Evolutionary conservation across 2,329 filamentous ascomycete species (phyloP), one percentile per base, ranked within the genome.

Genomic region (Claviceps monticola): DNA sequence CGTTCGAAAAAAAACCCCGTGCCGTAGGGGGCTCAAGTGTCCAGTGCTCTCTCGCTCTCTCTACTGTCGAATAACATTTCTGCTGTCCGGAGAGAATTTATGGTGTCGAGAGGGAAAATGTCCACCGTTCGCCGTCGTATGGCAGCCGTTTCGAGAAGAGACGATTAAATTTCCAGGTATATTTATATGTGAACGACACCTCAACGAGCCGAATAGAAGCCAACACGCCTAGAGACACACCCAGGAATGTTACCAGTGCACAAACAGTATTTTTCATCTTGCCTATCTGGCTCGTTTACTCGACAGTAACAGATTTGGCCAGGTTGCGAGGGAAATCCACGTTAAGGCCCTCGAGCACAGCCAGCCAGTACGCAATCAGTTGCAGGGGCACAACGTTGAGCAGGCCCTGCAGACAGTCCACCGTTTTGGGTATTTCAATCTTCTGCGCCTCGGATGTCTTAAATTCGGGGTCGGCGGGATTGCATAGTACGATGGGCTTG

Each of bases 401-500:
- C 61, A 98, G 84, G 69, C 93, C 93, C 76, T 98, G 93, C 53
- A 98, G 80, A 62, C 84, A 86, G 67, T 98, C 93, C 55, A 96
- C 89, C 6, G 91, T 97, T 77, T 86, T 84, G 60, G 93, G 93
- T 54, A 98, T 88, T 76, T 96, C 90, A 60, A 98, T 97, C 78
- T 91, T 95, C 76, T 95, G 88, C 42, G 90, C 93, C 73, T 91
- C 84, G 58, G 84, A 86, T 54, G 82, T 70, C 56, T 85, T 83
- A 76, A 98, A 98, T 73, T 97, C 93, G 60, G 83, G 78, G 64
- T 98, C 93, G 59, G 76, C 73, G 52, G 84, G 76, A 74, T 97
- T 97, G 84, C 93, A 98, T 68, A 98, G 97, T 64, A 98, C 91
- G 67, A 98, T 98, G 56, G 93, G 93, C 69, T 93, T 91, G 65